phyloP scores from a whole-genome alignment of 768 basidiomycete genomes.

The Jaapia argillacea region DNA sequence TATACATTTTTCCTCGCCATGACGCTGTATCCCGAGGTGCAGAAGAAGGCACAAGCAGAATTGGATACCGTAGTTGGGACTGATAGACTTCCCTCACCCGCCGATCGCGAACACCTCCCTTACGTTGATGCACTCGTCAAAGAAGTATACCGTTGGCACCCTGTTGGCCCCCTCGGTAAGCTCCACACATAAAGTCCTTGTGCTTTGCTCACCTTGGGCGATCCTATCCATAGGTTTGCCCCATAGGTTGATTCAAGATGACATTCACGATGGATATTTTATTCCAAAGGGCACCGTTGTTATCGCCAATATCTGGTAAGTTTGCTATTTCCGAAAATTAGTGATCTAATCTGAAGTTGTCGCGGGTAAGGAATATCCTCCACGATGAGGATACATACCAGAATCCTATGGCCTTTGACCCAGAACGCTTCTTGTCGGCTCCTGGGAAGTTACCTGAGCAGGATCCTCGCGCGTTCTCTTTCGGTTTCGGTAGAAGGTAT shows the following conservation, averaged over 20 bases:
- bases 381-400: constrained; percentile 19
- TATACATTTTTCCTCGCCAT: constrained; percentile 9
- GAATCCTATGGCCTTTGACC: constrained; percentile 12
- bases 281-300: constrained; percentile 10
- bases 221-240: constrained; percentile 5
- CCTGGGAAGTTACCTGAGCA: constrained; percentile 9
- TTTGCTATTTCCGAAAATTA: background rate
- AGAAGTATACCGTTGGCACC: constrained; percentile 13
- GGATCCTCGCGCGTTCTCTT: constrained; percentile 41
- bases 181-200: background rate
- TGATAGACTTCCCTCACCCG: constrained; percentile 11
- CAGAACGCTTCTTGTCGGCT: constrained; percentile 13
- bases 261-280: constrained; percentile 11
- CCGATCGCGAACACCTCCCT: constrained; percentile 10
- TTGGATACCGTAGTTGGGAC: constrained; percentile 10
- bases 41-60: constrained; percentile 8
- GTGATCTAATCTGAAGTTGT: too few relatives aligned
- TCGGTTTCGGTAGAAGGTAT: constrained; percentile 63
- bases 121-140: constrained; percentile 13
- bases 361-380: constrained; percentile 21
- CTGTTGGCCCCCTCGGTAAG: constrained; percentile 4
- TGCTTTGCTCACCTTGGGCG: background rate
- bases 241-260: constrained; percentile 11
- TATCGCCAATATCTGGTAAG: constrained; percentile 11
- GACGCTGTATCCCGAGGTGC: constrained; percentile 8